phyloP scores from a whole-genome alignment of 352 stramenopile genomes.

The Phytophthora citricola region DNA sequence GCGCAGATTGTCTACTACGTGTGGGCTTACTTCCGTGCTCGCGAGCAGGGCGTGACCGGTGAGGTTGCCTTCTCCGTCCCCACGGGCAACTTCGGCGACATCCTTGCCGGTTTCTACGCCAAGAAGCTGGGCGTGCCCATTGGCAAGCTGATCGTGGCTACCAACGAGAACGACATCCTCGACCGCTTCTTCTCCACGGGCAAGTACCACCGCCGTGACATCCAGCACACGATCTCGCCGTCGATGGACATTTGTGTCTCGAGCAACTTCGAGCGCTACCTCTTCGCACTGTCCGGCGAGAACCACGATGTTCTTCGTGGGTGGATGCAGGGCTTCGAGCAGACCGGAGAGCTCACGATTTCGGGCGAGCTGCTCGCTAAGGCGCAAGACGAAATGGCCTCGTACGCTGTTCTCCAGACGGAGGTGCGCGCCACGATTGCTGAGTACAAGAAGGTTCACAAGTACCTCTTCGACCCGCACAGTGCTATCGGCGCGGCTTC shows the following conservation, averaged over 20 bases:
- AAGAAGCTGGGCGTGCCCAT: conserved; percentile 94
- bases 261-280: conserved; percentile 99
- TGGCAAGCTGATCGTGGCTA: conserved; percentile 97
- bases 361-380: conserved; percentile 89
- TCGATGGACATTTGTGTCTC: conserved; percentile 99
- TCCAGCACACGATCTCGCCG: conserved; percentile 95
- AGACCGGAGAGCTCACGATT: conserved; percentile 94
- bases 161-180: conserved; percentile 99
- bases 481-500: conserved; percentile 95
- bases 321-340: conserved; percentile 97
- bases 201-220: conserved; percentile 95
- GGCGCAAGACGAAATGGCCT: conserved; percentile 95
- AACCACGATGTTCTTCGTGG: conserved; percentile 87
- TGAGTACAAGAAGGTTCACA: conserved; percentile 90
- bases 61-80: conserved; percentile 96
- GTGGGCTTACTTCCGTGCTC: conserved; percentile 95
- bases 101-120: conserved; percentile 98
- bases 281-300: conserved; percentile 97
- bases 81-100: conserved; percentile 99
- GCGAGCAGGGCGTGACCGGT: conserved; percentile 63
- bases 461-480: conserved; percentile 98
- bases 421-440: conserved; percentile 94
- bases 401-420: conserved; percentile 80
- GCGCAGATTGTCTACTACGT: conserved; percentile 99
- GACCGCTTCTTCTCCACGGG: conserved; percentile 98